Evolutionary conservation across 78 protist genomes (phyloP), one percentile per base, ranked within the genome.

Genomic region (Paulinella micropora): DNA sequence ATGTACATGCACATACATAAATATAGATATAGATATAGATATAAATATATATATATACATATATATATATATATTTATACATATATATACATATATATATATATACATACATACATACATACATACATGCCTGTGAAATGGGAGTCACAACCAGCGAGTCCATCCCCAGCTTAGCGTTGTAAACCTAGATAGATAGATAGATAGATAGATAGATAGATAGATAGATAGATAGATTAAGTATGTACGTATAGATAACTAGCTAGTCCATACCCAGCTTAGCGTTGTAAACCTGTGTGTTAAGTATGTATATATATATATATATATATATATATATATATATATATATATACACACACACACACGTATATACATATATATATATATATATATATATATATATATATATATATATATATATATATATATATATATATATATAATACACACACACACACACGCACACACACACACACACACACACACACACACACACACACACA

Each of bases 131-230:
- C 92, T 97, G 97, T 2, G 98, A 95, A 86, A 96, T 96, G 86
- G 98, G 98, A 32, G 93, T 94, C 23, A 97, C 96, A 0, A 94
- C 94, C 41, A 97, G 93, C 35, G 96, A 93, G 86, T 98, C 99
- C 97, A 97, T 96, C 37, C 98, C 99, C 39, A 92, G 87, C 94
- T 95, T 94, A 29, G 99, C 92, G 90, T 96, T 95, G 95, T 92
- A 95, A 86, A 91, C n/a, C n/a, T n/a, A n/a, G 0, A 51, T n/a
- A n/a, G n/a, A n/a, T n/a, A n/a, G n/a, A 51, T 51, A 51, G 6
- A 51, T 6, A 51, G 6, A 51, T 51, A 51, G 6, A 51, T 51
- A 51, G 6, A 51, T 51, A 51, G 6, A 51, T 51, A 51, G 6
- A 51, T 51, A 51, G 6, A 51, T 51, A 15, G 32, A 15, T 2